A percentile compares a stretch with the other conserved stretches of the same genome.
Evolutionary conservation across 2,329 filamentous ascomycete species (phyloP).

Genomic region (Alternaria gansuensis): DNA sequence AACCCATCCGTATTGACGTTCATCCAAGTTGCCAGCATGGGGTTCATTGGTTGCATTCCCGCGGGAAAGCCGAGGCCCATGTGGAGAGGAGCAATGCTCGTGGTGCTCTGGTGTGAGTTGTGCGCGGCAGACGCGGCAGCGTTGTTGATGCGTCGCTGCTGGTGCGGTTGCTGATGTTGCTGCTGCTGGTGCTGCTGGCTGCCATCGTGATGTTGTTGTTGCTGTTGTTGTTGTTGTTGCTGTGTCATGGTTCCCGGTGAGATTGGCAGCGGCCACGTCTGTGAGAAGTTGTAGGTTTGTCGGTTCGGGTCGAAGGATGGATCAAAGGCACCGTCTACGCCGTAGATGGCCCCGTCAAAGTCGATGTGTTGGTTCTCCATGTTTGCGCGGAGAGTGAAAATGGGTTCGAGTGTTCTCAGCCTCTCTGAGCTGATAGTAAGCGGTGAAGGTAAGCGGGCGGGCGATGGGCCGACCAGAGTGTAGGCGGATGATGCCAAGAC

Average conservation of each 20-base stretch:
- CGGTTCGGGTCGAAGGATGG: conserved; percentile 50
- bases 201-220: conserved; percentile 27
- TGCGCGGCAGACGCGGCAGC: conserved; percentile 37
- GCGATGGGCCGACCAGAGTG: conserved; percentile 30
- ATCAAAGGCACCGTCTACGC: conserved; percentile 53
- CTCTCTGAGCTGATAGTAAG: conserved; percentile 47
- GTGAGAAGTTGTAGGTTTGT: conserved; percentile 43
- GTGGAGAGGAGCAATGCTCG: conserved; percentile 49
- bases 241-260: conserved; percentile 49
- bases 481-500: conserved; percentile 24
- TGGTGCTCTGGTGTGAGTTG: conserved; percentile 35
- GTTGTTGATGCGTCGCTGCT: conserved; percentile 44
- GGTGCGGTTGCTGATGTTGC: conserved; percentile 33
- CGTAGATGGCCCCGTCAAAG: conserved; percentile 48
- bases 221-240: conserved; percentile 32
- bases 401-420: conserved; percentile 44
- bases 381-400: conserved; percentile 35
- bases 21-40: conserved; percentile 56
- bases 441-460: conserved; percentile 41
- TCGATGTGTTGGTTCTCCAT: conserved; percentile 57
- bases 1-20: conserved; percentile 51
- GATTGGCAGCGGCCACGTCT: conserved; percentile 52
- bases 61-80: conserved; percentile 46
- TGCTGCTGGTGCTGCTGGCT: conserved; percentile 29
- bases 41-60: conserved; percentile 48